Conservation (phyloP, 148 eudicot species). For the Rhododendron simsii region DNA sequence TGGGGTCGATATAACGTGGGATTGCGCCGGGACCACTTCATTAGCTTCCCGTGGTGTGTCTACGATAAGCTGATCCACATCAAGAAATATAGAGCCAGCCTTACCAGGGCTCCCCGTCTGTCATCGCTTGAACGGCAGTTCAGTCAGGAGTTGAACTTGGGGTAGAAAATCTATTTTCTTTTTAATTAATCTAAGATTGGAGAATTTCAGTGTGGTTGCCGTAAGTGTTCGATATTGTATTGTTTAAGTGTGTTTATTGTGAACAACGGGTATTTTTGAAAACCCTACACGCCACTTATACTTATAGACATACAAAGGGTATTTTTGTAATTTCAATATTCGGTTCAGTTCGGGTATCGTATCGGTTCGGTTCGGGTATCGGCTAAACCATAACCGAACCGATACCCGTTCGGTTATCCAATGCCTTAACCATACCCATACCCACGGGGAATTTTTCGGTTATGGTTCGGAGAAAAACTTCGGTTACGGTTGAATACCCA, state of each 20-base stretch:
- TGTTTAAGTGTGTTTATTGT: neutral
- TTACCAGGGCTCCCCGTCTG: constrained; percentile 8
- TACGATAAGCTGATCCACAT: constrained; percentile 42
- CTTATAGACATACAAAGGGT: too few relatives aligned
- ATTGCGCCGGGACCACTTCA: constrained; percentile 37
- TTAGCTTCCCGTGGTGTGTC: constrained; percentile 65
- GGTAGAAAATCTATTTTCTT: neutral
- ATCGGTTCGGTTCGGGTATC: too few relatives aligned
- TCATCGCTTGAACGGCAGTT: constrained; percentile 20
- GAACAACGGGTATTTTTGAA: too few relatives aligned
- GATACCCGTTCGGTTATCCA: too few relatives aligned
- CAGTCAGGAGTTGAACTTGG: constrained; percentile 12
- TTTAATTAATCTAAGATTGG: neutral
- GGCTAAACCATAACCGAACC: too few relatives aligned
- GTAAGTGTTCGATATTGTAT: neutral
- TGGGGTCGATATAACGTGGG: constrained; percentile 38
- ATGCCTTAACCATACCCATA: too few relatives aligned
- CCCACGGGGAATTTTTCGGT: too few relatives aligned
- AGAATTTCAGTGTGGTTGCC: neutral
- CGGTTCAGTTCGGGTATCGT: too few relatives aligned
- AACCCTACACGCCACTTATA: too few relatives aligned
- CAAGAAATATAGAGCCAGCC: constrained; percentile 32
- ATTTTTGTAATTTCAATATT: too few relatives aligned
- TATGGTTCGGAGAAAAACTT: too few relatives aligned
- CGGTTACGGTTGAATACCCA: too few relatives aligned